Conservation (phyloP, 2,329 filamentous ascomycete genomes). For the Rhynchosporium graminicola region DNA sequence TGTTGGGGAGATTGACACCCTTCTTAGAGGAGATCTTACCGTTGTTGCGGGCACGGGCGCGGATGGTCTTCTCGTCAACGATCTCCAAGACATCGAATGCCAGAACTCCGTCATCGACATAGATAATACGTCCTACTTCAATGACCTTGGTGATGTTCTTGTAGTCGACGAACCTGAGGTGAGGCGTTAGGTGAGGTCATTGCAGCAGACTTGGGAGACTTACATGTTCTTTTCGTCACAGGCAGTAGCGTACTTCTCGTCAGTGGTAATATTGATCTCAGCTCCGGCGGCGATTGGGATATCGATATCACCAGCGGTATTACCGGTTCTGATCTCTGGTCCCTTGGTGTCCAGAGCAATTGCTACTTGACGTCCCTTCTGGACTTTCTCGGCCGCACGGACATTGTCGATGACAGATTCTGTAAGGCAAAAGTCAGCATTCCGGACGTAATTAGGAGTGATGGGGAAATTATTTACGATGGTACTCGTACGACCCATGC, state of each 20-base stretch:
- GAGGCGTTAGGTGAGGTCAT: neutral
- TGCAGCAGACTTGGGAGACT: constrained; percentile 40
- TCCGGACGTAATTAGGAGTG: too few species aligned
- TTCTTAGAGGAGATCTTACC: constrained; percentile 98
- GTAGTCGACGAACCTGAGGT: constrained; percentile 87
- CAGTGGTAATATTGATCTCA: constrained; percentile 93
- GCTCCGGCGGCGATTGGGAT: constrained; percentile 80
- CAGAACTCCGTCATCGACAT: constrained; percentile 96
- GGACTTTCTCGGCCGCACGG: constrained; percentile 76
- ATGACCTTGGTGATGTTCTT: constrained; percentile 99
- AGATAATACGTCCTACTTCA: constrained; percentile 85
- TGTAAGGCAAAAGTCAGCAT: neutral
- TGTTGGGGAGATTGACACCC: constrained; percentile 98
- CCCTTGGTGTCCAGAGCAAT: constrained; percentile 88
- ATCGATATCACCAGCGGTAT: constrained; percentile 69
- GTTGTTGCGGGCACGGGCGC: constrained; percentile 89
- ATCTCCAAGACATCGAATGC: constrained; percentile 92
- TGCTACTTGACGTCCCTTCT: constrained; percentile 83
- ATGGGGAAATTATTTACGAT: constrained; percentile 49
- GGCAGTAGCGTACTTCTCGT: constrained; percentile 83
- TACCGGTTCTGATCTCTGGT: constrained; percentile 84
- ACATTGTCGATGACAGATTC: constrained; percentile 96
- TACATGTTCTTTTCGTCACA: constrained; percentile 94
- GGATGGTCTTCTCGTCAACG: constrained; percentile 84
- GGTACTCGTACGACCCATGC: constrained; percentile 92